Base-by-base conservation (phyloP, 345 rosid species). In the Populus ilicifolia region DNA sequence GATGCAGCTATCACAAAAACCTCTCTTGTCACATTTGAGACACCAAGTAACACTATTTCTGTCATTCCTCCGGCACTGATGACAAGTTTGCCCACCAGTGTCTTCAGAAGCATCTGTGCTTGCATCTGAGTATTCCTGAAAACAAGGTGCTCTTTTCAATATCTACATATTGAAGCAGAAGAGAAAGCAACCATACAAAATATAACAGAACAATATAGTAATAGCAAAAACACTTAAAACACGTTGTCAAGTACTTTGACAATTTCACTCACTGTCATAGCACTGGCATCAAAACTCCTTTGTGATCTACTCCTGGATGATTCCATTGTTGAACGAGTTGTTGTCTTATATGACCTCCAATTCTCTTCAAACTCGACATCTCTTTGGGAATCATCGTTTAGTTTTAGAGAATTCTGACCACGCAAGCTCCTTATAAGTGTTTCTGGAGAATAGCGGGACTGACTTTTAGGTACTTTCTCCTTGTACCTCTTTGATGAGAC, bases 1-100 rank as follows among this genome's bases (percentile, higher is more conserved):
- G 66, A 92, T 85, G 80, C 99, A 96, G 70, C 78, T 85, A 75
- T 87, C 88, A 78, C 99, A 96, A 78, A 89, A 96, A 80, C 97
- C 97, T 89, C 95, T 91, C 85, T 86, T 86, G 69, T 90, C 92
- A 82, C 99, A 96, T 81, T 77, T 88, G 72, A 80, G 88, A 82
- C 99, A 96, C 90, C 94, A 92, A 73, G 86, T 43, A 71, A 96
- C 89, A 77, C 85, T 83, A 54, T 86, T 92, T 75, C 80, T 80
- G 70, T 88, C 91, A 83, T 84, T 96, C 73, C 83, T 88, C 50
- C 82, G 89, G 80, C 99, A 96, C 38, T 92, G 97, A 85, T 96
- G 99, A 74, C 99, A 96, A 72, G 84, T 78, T 79, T 89, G 87
- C 33, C 97, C 94, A 70, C 91, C 86, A 65, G 84, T 87, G 79